Evolutionary conservation across 768 basidiomycete species (phyloP), one percentile per base, ranked within the genome.

Genomic region (Suillus cothurnatus): DNA sequence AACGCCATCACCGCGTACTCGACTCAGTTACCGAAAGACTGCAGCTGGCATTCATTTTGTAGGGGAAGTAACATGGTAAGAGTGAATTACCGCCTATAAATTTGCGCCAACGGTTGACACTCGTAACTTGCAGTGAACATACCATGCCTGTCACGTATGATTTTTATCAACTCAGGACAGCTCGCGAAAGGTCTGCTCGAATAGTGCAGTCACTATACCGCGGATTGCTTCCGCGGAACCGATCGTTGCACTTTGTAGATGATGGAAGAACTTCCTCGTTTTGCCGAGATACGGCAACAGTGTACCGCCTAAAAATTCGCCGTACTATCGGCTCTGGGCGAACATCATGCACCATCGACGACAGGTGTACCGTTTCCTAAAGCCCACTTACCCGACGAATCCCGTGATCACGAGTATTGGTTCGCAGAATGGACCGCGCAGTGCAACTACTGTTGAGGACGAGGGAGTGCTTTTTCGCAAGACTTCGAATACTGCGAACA

Each of bases 351-450:
- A 31, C 71, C 39, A 79, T 85, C 69, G 81, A 69, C 64, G 77
- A 31, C 84, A 86, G 67, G 81, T 81, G 32, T 81, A 77, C 63
- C 78, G 77, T 39, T 85, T 86, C 69, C 70, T 86, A 26, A 80
- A 82, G 59, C 78, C 31, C 72, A 28, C 71, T 86, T 21, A 65
- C 85, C 85, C 34, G 79, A 78, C 19, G 80, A 84, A 52, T 73
- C 86, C 57, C 71, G 79, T 17, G 64, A 73, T 56, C 83, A 86
- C 66, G 78, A 86, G 69, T 80, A 84, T 69, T 74, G 73, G 82
- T 81, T 71, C 69, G 80, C 70, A 23, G 28, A 31, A 50, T 9
- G 80, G 41, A 66, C 76, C 62, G 71, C 76, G 21, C 6, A 80
- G 78, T 3, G 72, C 77, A 41, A 71, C 72, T 12, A 78, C 80